Base-by-base conservation (phyloP, 2,329 filamentous ascomycete genomes). In the Paraphaeosphaeria sporulosa region DNA sequence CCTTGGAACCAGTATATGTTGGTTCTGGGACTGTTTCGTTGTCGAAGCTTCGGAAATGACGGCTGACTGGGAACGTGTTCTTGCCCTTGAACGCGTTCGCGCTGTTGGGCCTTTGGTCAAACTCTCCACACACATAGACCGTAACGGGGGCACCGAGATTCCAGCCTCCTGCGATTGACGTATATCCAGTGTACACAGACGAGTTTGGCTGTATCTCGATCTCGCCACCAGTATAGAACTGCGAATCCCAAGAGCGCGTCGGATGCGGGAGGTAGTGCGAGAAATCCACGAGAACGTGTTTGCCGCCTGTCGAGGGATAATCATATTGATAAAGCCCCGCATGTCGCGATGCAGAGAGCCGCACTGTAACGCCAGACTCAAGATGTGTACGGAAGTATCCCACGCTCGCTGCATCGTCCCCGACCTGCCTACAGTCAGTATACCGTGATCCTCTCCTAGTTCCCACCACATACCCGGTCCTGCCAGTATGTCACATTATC, bases 271-370 rank as follows among this genome's bases (percentile, higher is more conserved):
- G 53, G 42, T 76, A 77, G 64, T 86, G 85, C 47, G 83, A 81
- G 12, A 82, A 69, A 59, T 85, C 83, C 0, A 84, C 78, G 2
- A 84, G 64, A 6, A 84, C 66, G 32, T 83, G 79, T 13, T 76
- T 78, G 5, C 78, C 76, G 2, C 76, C 61, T n/a, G 58, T 42
- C 25, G 65, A 56, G 0, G 82, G 80, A 34, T 71, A 79, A 0
- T 69, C 75, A 60, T 80, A 80, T 43, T 72, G 73, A 21, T 78
- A 63, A 1, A 79, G 52, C 6, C 76, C 78, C 38, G 77, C 73
- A 57, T 79, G 76, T n/a, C 75, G 66, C 10, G 73, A 72, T 4
- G 76, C 73, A 2, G 78, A 69, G 1, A 80, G 67, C 50, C 79
- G 73, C 15, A 78, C 67, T 13, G 61, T 69, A 6, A 79, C 58